A percentile compares a stretch with the other conserved stretches of the same genome.
Conservation (phyloP, 371 early-diverging fungal genomes). For the Haplosporangium sp. region DNA sequence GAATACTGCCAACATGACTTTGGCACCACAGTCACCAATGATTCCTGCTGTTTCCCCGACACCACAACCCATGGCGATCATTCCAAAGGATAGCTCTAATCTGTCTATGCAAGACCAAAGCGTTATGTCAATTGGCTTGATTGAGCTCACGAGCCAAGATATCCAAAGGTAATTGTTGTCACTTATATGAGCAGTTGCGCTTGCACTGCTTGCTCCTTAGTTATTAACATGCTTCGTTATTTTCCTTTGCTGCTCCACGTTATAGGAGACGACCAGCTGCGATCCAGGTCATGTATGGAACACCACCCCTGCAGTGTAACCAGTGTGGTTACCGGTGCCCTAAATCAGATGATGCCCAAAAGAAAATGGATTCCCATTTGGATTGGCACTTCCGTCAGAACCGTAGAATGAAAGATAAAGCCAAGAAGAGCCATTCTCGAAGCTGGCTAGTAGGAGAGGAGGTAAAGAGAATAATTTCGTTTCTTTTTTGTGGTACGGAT, state of each 20-base stretch:
- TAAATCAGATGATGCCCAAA: constrained; percentile 73
- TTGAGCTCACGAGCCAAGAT: constrained; percentile 55
- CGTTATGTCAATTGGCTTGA: constrained; percentile 49
- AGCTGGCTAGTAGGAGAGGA: constrained; percentile 88
- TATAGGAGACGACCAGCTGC: constrained; percentile 70
- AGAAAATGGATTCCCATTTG: constrained; percentile 84
- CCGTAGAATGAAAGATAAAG: constrained; percentile 80
- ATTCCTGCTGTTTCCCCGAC: constrained; percentile 7
- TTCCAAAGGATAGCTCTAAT: constrained; percentile 9
- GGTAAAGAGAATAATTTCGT: constrained; percentile 55
- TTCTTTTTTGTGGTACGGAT: no score
- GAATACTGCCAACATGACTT: constrained; percentile 21
- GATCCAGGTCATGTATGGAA: constrained; percentile 77
- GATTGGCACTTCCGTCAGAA: constrained; percentile 97
- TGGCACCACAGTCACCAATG: constrained; percentile 33
- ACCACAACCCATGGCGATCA: constrained; percentile 7
- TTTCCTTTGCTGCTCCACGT: background rate
- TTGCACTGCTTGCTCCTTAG: background rate
- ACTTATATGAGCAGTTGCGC: background rate
- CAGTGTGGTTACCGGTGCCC: constrained; percentile 92
- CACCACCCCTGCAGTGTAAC: constrained; percentile 82
- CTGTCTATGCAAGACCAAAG: constrained; percentile 27
- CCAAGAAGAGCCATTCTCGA: constrained; percentile 79
- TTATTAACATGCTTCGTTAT: background rate
- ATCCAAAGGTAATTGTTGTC: constrained; percentile 43